Conservation (phyloP, 176 grass and related monocot species). For the Oryza meyeriana region DNA sequence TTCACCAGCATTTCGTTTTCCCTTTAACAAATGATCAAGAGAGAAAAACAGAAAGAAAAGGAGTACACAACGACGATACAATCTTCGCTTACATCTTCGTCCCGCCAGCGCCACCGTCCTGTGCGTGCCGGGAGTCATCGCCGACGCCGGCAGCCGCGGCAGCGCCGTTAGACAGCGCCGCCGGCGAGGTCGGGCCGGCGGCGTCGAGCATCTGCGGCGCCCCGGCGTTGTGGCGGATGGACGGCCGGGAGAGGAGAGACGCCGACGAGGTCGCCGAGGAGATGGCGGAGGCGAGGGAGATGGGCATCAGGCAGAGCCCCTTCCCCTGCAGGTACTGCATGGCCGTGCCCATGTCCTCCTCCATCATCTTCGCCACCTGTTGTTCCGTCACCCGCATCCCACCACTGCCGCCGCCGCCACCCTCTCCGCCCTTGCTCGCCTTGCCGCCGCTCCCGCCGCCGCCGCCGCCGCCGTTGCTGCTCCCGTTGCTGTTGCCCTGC, state of each 20-base stretch:
- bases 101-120: background rate
- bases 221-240: background rate
- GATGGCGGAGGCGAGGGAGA: slow-evolving; percentile 95
- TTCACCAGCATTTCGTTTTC: background rate
- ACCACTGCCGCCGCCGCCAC: slow-evolving; percentile 6
- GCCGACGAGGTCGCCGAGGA: slow-evolving; percentile 63
- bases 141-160: background rate
- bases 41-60: background rate
- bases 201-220: background rate
- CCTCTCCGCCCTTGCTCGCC: too few relatives aligned
- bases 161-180: background rate
- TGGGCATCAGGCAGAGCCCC: slow-evolving; percentile 98
- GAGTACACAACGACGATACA: background rate
- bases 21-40: background rate
- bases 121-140: background rate
- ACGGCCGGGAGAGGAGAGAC: slow-evolving; percentile 45
- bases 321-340: slow-evolving; percentile 99
- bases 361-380: slow-evolving; percentile 96
- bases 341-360: slow-evolving; percentile 96
- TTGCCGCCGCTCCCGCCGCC: background rate
- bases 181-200: background rate
- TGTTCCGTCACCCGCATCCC: slow-evolving; percentile 68
- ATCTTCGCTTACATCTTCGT: background rate
- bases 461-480: background rate
- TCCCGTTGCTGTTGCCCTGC: slow-evolving; percentile 37